Base-by-base conservation (phyloP, 179 eudicot genomes). In the Heliamphora pulchella region DNA sequence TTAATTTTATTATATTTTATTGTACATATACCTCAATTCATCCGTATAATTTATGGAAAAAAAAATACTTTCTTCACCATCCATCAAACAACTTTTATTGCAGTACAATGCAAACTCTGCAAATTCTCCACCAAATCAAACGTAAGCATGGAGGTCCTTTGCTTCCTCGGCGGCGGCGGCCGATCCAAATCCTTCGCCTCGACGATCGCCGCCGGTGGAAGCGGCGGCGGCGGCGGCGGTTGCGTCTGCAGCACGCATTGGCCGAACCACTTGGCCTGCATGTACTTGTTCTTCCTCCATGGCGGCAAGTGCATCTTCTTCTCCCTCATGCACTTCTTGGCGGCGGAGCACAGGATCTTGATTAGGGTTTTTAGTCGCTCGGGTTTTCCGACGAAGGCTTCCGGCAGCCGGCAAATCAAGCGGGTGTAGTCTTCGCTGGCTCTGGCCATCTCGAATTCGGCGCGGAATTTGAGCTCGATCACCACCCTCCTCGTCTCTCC, bases 201-300 rank as follows among this genome's bases (percentile, higher is more conserved):
- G n/a, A n/a, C n/a, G n/a, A n/a, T n/a, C n/a, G n/a, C n/a, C n/a
- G n/a, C n/a, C n/a, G n/a, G n/a, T n/a, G n/a, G n/a, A n/a, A n/a
- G n/a, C n/a, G n/a, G n/a, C n/a, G n/a, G n/a, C n/a, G n/a, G n/a
- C n/a, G n/a, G n/a, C n/a, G n/a, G 20, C 58, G 0, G 78, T 9
- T 18, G 63, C 8, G 57, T 43, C 54, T 43, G 17, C 20, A 43
- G 44, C 65, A 82, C 83, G n/a, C 74, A 74, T 2, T 76, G 15
- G 3, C 84, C 86, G 3, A 74, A 51, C 90, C 90, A 87, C 78
- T 87, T 87, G 11, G 86, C 88, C 71, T 82, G 82, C 88, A 87
- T 86, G 80, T 83, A 86, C 68, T 84, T 86, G 50, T 84, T 85
- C 77, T 86, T 87, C 64, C 90, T 75, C 90, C 90, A 87, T 17